Base-by-base conservation (phyloP, 345 rosid genomes). In the Salix exigua region DNA sequence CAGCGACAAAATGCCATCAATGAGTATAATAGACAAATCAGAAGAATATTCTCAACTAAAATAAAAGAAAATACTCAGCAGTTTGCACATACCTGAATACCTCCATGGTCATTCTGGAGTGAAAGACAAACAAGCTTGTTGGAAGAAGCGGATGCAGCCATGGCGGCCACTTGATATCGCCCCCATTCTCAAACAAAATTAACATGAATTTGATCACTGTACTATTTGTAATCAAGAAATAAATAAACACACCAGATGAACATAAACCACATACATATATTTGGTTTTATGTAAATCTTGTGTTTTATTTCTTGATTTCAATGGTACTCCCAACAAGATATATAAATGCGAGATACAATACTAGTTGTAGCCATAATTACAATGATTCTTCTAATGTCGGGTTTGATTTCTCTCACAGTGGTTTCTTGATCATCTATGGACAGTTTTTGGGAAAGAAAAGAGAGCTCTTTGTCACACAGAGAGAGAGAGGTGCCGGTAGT, bases 81-180 rank as follows among this genome's bases (percentile, higher is more conserved):
- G 31, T 30, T 30, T 30, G 31, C 31, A 30, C 31, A 30, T 30
- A 30, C 31, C 31, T 2, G n/a, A n/a, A 93, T 93, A 55, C 83
- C 88, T 28, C 84, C 87, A 74, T 95, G 99, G 63, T 91, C 92
- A 75, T 84, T 91, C 84, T 95, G 99, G 78, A 82, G 77, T 10
- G 85, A 77, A 35, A 93, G 88, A 78, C 99, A 95, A 11, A 87
- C 82, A n/a, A n/a, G n/a, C n/a, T n/a, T n/a, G n/a, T n/a, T n/a
- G n/a, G n/a, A n/a, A n/a, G n/a, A n/a, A n/a, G n/a, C n/a, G n/a
- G n/a, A n/a, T n/a, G n/a, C n/a, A n/a, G n/a, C n/a, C n/a, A n/a
- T n/a, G n/a, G n/a, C n/a, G n/a, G 99, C 94, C 89, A 88, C n/a
- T n/a, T 79, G 11, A 55, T 55, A 13, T 78, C 92, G 16, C 92